phyloP scores from a whole-genome alignment of 2,329 filamentous ascomycete species.

The Penicillium sp. region DNA sequence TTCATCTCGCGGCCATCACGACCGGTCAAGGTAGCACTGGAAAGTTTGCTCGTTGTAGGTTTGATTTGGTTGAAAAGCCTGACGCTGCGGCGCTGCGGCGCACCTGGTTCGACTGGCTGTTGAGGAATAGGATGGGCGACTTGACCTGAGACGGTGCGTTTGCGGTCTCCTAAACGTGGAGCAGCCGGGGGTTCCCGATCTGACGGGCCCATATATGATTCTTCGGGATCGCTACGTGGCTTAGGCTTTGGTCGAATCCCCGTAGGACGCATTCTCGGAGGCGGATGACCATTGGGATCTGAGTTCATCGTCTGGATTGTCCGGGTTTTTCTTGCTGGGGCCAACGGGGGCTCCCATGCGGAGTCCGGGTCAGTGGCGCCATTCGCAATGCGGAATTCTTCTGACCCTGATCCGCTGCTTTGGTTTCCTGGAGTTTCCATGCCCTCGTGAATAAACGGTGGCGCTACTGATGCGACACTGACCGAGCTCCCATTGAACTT shows the following conservation, averaged over 20 bases:
- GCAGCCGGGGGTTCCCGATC: conserved; percentile 38
- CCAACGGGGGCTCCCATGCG: conserved; percentile 48
- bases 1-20: conserved; percentile 75
- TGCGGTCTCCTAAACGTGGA: conserved; percentile 65
- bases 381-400: conserved; percentile 43
- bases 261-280: conserved; percentile 67
- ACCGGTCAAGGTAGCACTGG: conserved; percentile 62
- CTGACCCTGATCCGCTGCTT: conserved; percentile 46
- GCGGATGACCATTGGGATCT: conserved; percentile 57
- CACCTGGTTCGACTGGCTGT: conserved; percentile 66
- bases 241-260: conserved; percentile 48
- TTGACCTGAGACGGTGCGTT: conserved; percentile 91
- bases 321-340: conserved; percentile 55
- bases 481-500: conserved; percentile 53
- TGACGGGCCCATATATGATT: conserved; percentile 37
- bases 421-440: conserved; percentile 67
- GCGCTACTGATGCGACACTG: conserved; percentile 42
- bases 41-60: conserved; percentile 66
- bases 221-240: conserved; percentile 44
- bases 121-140: conserved; percentile 55
- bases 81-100: conserved; percentile 71
- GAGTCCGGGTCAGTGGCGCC: conserved; percentile 34
- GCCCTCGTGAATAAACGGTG: conserved; percentile 53
- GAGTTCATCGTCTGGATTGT: conserved; percentile 59
- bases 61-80: conserved; percentile 73